Evolutionary conservation across 208 protist species (phyloP).

Genomic region (Crithidia acanthocephali): DNA sequence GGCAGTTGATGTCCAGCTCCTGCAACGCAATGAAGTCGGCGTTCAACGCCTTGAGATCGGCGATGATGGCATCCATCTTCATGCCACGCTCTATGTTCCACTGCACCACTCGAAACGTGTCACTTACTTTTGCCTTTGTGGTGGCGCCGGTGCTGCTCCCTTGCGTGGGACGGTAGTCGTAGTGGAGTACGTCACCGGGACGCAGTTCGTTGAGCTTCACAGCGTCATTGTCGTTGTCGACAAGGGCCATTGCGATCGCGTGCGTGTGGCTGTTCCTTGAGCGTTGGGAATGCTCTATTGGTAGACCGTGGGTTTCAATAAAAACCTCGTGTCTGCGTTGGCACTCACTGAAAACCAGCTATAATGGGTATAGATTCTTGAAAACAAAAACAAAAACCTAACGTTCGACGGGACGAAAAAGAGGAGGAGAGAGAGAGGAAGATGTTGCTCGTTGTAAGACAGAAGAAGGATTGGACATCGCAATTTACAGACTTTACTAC

Average conservation of each 20-base stretch:
- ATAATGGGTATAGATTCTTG: too few species aligned
- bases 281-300: too few species aligned
- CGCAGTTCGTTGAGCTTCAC: slow-evolving; percentile 35
- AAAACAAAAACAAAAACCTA: too few species aligned
- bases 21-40: slow-evolving; percentile 84
- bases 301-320: too few species aligned
- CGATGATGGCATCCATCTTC: slow-evolving; percentile 63
- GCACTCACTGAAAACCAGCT: too few species aligned
- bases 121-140: slow-evolving; percentile 32
- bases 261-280: background rate
- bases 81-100: slow-evolving; percentile 90
- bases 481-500: too few species aligned
- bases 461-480: too few species aligned
- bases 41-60: slow-evolving; percentile 41
- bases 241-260: background rate
- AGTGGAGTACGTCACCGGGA: slow-evolving; percentile 61
- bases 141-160: background rate
- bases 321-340: too few species aligned
- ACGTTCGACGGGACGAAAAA: too few species aligned
- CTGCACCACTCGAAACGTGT: slow-evolving; percentile 64
- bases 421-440: too few species aligned
- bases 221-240: slow-evolving; percentile 7
- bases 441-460: too few species aligned
- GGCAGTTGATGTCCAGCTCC: slow-evolving; percentile 83
- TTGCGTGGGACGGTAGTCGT: slow-evolving; percentile 59